Percentiles rank a stretch among this genome's conserved stretches.
phyloP scores from a whole-genome alignment of 164 flowering plant species.

The Stephania cephalantha region DNA sequence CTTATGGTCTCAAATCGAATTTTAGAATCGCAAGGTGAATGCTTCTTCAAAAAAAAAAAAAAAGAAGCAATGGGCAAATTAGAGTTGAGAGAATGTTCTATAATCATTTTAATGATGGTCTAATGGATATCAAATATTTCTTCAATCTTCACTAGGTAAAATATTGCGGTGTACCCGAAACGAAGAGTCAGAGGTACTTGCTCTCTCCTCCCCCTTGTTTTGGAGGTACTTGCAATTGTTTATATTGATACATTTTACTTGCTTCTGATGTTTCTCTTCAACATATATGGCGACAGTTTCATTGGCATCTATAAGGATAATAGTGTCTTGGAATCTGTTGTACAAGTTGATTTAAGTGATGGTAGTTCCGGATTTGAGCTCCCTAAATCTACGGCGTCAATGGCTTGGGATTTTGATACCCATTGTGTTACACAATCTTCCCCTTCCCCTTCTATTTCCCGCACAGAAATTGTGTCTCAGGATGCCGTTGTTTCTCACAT shows the following conservation, averaged over 20 bases:
- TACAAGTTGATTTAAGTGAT: slow-evolving; percentile 11
- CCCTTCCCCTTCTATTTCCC: slow-evolving; percentile 52
- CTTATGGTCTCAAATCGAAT: no score
- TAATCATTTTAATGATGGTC: background rate
- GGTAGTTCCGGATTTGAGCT: slow-evolving; percentile 4
- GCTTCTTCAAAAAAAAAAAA: background rate
- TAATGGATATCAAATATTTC: slow-evolving; percentile 2
- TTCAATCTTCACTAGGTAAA: slow-evolving; percentile 17
- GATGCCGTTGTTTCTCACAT: slow-evolving; percentile 34
- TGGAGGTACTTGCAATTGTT: background rate
- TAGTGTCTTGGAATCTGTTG: slow-evolving; percentile 18
- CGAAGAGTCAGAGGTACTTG: slow-evolving; percentile 20
- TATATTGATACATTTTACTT: background rate
- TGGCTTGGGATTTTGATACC: slow-evolving; percentile 8
- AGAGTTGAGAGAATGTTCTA: background rate
- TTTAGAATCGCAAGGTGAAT: background rate
- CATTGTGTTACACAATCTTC: slow-evolving; percentile 40
- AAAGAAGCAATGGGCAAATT: no score
- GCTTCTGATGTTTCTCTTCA: background rate
- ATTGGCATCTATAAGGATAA: slow-evolving; percentile 15
- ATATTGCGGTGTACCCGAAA: slow-evolving; percentile 7
- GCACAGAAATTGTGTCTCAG: slow-evolving; percentile 32
- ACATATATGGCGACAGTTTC: background rate
- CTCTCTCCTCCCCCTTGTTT: background rate
- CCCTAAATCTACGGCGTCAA: background rate